Percentiles rank a stretch among this genome's conserved stretches.
Evolutionary conservation across 805 yeast species (phyloP).

Genomic region (Ogataea wickerhamii): DNA sequence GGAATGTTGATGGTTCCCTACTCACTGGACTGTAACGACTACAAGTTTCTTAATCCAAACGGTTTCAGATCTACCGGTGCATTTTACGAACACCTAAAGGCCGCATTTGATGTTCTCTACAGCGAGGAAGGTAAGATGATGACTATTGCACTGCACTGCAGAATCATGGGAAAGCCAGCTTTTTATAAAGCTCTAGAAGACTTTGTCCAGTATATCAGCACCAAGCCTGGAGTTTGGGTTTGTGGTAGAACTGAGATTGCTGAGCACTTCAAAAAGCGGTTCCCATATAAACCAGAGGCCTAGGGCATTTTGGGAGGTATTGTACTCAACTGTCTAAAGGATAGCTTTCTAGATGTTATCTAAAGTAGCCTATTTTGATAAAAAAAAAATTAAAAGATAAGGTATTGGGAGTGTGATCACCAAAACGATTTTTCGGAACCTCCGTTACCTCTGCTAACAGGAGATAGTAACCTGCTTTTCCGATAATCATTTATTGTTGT

Average conservation of each 20-base stretch:
- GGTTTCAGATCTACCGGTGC: constrained; percentile 28
- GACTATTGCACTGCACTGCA: constrained; percentile 36
- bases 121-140: constrained; percentile 37
- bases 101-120: constrained; percentile 36
- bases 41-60: constrained; percentile 22
- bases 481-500: too few relatives aligned
- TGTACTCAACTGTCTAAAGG: too few relatives aligned
- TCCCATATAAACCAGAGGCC: constrained; percentile 21
- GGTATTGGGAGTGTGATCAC: too few relatives aligned
- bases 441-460: too few relatives aligned
- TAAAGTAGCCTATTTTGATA: too few relatives aligned
- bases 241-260: constrained; percentile 37
- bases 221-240: constrained; percentile 35
- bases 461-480: too few relatives aligned
- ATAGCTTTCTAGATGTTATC: too few relatives aligned
- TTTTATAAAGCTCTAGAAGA: constrained; percentile 32
- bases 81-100: constrained; percentile 30
- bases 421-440: too few relatives aligned
- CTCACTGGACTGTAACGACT: constrained; percentile 26
- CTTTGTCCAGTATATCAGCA: constrained; percentile 33
- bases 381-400: too few relatives aligned
- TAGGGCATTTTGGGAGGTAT: too few relatives aligned
- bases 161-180: constrained; percentile 37
- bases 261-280: constrained; percentile 23
- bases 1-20: constrained; percentile 30